Percentiles rank a stretch among this genome's conserved stretches.
Evolutionary conservation across 441 rosid species (phyloP).

Genomic region (Lepidium campestre): DNA sequence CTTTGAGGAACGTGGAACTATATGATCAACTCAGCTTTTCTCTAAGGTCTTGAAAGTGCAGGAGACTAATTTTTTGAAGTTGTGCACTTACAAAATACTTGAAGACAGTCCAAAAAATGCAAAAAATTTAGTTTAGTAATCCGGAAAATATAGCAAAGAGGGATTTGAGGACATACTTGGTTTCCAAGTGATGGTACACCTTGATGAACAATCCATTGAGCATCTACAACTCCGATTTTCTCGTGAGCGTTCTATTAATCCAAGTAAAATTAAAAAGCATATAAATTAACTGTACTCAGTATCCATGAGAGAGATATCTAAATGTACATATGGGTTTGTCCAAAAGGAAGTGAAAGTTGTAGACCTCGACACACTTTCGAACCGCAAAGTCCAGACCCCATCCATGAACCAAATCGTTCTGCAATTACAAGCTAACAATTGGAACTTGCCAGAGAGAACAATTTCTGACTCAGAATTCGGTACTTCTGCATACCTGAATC

Average conservation of each 20-base stretch:
- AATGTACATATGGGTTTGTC: background rate
- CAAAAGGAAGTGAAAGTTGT: conserved; percentile 23
- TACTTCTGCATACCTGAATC: conserved; percentile 59
- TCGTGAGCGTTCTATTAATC: conserved; percentile 68
- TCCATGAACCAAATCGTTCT: conserved; percentile 97
- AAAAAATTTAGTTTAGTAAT: background rate
- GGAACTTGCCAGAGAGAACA: background rate
- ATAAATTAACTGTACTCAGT: background rate
- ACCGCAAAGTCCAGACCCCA: conserved; percentile 98
- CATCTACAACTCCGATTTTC: conserved; percentile 93
- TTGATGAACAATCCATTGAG: conserved; percentile 90
- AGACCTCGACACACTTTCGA: conserved; percentile 80
- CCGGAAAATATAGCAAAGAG: background rate
- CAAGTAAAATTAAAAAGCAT: background rate
- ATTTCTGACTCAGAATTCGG: background rate
- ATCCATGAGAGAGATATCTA: background rate
- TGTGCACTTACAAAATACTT: background rate
- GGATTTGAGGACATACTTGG: conserved; percentile 52
- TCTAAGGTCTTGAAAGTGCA: background rate
- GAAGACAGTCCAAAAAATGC: background rate
- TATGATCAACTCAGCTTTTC: background rate
- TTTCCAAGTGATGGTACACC: conserved; percentile 84
- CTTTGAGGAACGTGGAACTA: background rate
- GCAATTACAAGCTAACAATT: conserved; percentile 7
- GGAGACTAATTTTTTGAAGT: background rate